phyloP scores from a whole-genome alignment of 768 basidiomycete genomes.

The Collybia sordida region DNA sequence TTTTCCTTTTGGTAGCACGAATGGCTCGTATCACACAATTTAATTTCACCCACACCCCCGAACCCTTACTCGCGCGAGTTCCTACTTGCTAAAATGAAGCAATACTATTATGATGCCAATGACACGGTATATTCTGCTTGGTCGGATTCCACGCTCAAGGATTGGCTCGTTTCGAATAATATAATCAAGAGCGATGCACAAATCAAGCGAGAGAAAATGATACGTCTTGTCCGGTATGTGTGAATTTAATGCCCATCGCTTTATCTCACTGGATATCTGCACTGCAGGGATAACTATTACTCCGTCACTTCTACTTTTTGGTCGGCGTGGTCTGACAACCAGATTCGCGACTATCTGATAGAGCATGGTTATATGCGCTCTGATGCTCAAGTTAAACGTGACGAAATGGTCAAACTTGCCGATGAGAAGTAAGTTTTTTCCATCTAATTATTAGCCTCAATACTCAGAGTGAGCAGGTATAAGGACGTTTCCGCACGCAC shows the following conservation, averaged over 20 bases:
- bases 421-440: conserved; percentile 56
- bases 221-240: conserved; percentile 65
- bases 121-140: conserved; percentile 65
- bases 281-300: conserved; percentile 64
- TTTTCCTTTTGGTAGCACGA: conserved; percentile 46
- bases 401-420: conserved; percentile 74
- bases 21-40: conserved; percentile 81
- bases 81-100: conserved; percentile 66
- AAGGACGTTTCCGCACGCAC: conserved; percentile 41
- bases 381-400: conserved; percentile 65
- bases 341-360: conserved; percentile 72
- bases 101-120: conserved; percentile 68
- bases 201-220: conserved; percentile 71
- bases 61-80: conserved; percentile 56
- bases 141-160: conserved; percentile 74
- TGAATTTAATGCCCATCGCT: conserved; percentile 2
- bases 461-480: conserved; percentile 40
- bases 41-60: conserved; percentile 60
- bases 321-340: conserved; percentile 71
- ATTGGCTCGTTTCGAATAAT: conserved; percentile 77
- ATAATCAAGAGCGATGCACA: conserved; percentile 73
- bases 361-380: conserved; percentile 64
- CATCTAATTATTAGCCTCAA: not conserved
- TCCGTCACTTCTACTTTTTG: conserved; percentile 60
- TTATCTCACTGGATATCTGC: not conserved